Conservation (phyloP, 805 yeast species). For the Blastobotrys muscicola region DNA sequence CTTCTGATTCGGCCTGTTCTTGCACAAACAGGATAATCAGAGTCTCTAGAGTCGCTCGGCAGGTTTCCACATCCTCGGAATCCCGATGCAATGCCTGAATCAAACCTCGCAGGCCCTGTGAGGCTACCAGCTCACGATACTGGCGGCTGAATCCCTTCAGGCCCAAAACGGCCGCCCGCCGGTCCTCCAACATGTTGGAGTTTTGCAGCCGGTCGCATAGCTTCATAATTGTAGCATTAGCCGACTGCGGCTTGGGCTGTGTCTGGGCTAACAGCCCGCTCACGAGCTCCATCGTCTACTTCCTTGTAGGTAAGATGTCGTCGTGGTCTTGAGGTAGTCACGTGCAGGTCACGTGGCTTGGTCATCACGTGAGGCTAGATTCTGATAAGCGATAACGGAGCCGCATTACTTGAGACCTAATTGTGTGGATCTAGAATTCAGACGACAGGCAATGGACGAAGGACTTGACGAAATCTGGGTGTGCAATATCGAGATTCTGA, state of each 20-base stretch:
- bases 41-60: constrained; percentile 78
- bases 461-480: too few species aligned
- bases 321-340: not conserved
- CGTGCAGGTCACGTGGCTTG: not conserved
- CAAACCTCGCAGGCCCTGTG: constrained; percentile 71
- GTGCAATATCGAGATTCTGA: too few species aligned
- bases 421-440: too few species aligned
- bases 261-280: constrained; percentile 32
- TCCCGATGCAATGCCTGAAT: constrained; percentile 59
- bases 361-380: not conserved
- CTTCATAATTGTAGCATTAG: constrained; percentile 78
- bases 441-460: too few species aligned
- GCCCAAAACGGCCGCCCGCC: constrained; percentile 85
- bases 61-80: constrained; percentile 55
- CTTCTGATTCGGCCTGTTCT: constrained; percentile 34
- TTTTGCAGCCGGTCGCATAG: constrained; percentile 80
- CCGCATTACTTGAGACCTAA: too few species aligned
- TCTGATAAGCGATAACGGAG: not conserved
- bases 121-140: constrained; percentile 83
- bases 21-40: constrained; percentile 70
- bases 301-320: not conserved
- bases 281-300: constrained; percentile 18
- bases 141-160: constrained; percentile 82
- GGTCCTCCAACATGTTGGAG: constrained; percentile 70
- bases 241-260: constrained; percentile 47